These are phyloP conservation scores for Opeltia flavorubescens DNA, from an alignment of 495 filamentous ascomycete species.

Conservation along the genomic window DNA sequence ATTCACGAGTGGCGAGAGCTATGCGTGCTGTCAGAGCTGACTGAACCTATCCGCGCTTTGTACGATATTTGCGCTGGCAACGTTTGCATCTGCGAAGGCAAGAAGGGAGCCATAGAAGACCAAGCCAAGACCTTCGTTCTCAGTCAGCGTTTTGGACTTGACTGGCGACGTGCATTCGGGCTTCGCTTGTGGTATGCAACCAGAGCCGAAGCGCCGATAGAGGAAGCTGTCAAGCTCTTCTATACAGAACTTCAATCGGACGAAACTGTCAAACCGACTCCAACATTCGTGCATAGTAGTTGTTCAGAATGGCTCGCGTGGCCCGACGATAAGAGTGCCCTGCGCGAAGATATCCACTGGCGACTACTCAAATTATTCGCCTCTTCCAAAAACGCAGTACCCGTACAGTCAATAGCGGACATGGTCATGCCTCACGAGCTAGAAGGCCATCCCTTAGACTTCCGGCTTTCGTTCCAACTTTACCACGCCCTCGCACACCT, in stretches of 20 bases:
- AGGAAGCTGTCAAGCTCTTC: constrained; percentile 56
- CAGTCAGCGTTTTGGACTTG: constrained; percentile 64
- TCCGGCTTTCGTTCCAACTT: constrained; percentile 73
- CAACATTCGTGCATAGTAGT: constrained; percentile 43
- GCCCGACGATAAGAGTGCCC: constrained; percentile 31
- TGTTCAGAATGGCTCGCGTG: constrained; percentile 25
- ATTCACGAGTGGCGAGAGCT: constrained; percentile 71
- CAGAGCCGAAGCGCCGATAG: constrained; percentile 47
- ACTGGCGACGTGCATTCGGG: constrained; percentile 89
- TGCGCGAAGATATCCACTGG: constrained; percentile 70
- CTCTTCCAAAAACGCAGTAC: constrained; percentile 27
- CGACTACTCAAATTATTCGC: constrained; percentile 69
- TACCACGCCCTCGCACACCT: constrained; percentile 41
- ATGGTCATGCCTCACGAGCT: constrained; percentile 41
- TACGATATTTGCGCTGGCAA: constrained; percentile 87
- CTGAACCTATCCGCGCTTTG: constrained; percentile 67
- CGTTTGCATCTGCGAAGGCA: constrained; percentile 63
- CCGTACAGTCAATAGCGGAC: constrained; percentile 38
- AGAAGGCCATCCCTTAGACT: constrained; percentile 52
- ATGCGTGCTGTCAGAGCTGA: constrained; percentile 72
- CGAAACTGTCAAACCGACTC: constrained; percentile 45
- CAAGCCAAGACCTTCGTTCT: constrained; percentile 61
- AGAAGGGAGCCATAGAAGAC: constrained; percentile 59
- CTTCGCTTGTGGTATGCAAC: constrained; percentile 78
- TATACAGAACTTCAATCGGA: constrained; percentile 43